A percentile compares a stretch with the other conserved stretches of the same genome.
These are phyloP conservation scores for Laburnicola sp. DNA, from an alignment of 2,329 filamentous ascomycete genomes.

Conservation along the genomic window DNA sequence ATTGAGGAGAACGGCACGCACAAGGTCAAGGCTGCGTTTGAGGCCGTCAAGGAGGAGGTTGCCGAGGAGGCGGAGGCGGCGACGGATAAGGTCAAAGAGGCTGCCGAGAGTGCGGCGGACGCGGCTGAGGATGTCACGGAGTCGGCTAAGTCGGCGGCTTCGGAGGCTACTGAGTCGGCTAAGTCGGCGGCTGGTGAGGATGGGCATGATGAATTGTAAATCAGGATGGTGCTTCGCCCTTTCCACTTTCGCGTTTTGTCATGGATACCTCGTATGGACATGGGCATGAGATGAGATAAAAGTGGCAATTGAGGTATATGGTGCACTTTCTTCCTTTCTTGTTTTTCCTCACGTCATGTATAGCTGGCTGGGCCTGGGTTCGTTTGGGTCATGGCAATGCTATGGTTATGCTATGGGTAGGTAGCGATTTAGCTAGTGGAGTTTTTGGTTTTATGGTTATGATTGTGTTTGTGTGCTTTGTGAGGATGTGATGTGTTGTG, in stretches of 20 bases:
- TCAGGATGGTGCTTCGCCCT: slow-evolving; percentile 10
- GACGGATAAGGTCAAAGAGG: slow-evolving; percentile 46
- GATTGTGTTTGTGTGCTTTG: neutral
- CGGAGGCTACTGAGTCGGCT: slow-evolving; percentile 40
- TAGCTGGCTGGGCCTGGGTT: too few relatives aligned
- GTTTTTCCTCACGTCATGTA: neutral
- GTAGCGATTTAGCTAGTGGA: neutral
- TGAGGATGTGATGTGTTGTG: too few relatives aligned
- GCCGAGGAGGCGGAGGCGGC: slow-evolving; percentile 44
- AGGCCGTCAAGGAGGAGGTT: slow-evolving; percentile 60
- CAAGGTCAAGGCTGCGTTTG: slow-evolving; percentile 69
- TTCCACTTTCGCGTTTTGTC: slow-evolving; percentile 9
- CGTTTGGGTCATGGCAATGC: too few relatives aligned
- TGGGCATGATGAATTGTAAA: slow-evolving; percentile 80
- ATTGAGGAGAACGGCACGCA: slow-evolving; percentile 94
- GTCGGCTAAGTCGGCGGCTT: slow-evolving; percentile 46
- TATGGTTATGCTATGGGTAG: neutral
- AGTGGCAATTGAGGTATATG: neutral
- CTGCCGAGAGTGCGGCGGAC: slow-evolving; percentile 35
- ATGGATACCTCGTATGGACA: neutral
- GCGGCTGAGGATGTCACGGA: slow-evolving; percentile 42
- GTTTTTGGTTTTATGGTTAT: neutral
- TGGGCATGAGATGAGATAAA: slow-evolving; percentile 6
- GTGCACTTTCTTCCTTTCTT: neutral
- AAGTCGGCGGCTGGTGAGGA: slow-evolving; percentile 38